Evolutionary conservation across 306 rosid species (phyloP), one percentile per base, ranked within the genome.

Genomic region (Glycine latifolia): DNA sequence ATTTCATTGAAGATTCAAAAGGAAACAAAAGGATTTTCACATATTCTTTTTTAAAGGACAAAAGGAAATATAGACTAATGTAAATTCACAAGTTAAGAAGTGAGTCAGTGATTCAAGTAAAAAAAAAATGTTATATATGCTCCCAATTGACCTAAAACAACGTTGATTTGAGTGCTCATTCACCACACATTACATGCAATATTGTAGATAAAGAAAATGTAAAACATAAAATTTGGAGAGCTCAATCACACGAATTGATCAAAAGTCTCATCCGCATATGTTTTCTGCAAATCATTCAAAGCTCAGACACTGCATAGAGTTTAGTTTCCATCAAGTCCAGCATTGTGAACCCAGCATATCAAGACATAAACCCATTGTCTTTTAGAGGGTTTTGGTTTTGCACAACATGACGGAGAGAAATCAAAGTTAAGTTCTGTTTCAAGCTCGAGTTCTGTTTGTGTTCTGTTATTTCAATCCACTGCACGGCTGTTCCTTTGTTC

Each of bases 1-100:
- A 60, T 60, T 60, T 10, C 14, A 60, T 60, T 20, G 7, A 26
- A 20, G n/a, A 20, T 63, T 35, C 69, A 15, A 62, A 76, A 76
- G 26, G 63, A 54, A 33, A 54, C 59, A 49, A 31, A 12, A 10
- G 16, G 14, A 71, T 33, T 52, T 71, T 15, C 31, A 31, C 15
- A 26, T 13, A 13, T 71, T 71, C 76, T 13, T 20, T 31, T 67
- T 46, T 46, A 15, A 0, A 15, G 31, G 61, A 43, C 12, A 71
- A 71, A 31, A 7, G 44, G 8, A 49, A 50, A 31, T 4, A 71
- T 12, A 20, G 44, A 39, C 4, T 39, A 39, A 39, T 39, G 44
- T 35, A 39, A 39, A 39, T 3, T 31, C 8, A 2, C 46, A 71
- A 71, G 11, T 17, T 26, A 49, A 12, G 41, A 71, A 33, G 13